Percentiles rank a stretch among this genome's conserved stretches.
phyloP scores from a whole-genome alignment of 164 flowering plant species.

The Magnolia changhungtana region DNA sequence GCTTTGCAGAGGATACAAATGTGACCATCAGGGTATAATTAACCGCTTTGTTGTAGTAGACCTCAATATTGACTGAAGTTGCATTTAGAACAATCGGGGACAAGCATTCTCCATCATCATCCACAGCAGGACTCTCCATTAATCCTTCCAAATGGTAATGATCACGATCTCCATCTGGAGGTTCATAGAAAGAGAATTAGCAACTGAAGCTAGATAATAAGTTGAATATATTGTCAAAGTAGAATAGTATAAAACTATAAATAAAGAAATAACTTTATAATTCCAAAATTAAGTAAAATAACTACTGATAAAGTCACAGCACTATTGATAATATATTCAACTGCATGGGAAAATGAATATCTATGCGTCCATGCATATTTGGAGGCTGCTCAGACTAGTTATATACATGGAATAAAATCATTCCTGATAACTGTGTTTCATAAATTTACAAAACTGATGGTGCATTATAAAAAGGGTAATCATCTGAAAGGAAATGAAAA shows the following conservation, averaged over 20 bases:
- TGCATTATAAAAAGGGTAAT: neutral
- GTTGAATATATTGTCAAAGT: neutral
- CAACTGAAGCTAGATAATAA: neutral
- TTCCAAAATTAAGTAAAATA: neutral
- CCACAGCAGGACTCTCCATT: conserved; percentile 85
- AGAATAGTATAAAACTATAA: neutral
- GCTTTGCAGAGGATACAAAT: conserved; percentile 81
- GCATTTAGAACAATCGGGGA: conserved; percentile 80
- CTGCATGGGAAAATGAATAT: no score
- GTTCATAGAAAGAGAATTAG: conserved; percentile 2
- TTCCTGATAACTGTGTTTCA: no score
- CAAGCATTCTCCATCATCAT: conserved; percentile 90
- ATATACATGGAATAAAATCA: no score
- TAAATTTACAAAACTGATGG: no score
- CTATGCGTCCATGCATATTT: no score
- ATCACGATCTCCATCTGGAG: conserved; percentile 68
- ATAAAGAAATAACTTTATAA: neutral
- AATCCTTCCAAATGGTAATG: conserved; percentile 82
- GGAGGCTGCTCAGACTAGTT: no score
- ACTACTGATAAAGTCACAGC: no score
- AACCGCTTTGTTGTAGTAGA: conserved; percentile 95
- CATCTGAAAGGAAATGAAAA: neutral
- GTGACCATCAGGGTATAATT: conserved; percentile 98
- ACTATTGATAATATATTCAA: no score
- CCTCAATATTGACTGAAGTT: conserved; percentile 86